These are phyloP conservation scores for Flaveria robusta DNA, from an alignment of 129 eudicot genomes.

Conservation along the genomic window DNA sequence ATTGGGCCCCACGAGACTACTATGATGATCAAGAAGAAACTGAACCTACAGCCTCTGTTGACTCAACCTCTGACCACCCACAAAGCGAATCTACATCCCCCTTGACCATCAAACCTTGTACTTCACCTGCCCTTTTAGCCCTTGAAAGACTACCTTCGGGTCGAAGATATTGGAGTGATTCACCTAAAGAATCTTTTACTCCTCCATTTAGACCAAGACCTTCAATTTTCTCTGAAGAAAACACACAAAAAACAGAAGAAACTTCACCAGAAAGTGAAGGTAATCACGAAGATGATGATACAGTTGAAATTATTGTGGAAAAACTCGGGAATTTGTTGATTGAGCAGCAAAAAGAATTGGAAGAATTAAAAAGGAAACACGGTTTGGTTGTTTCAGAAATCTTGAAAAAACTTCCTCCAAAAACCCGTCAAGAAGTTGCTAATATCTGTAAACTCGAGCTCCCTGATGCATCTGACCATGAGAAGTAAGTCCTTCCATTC, in stretches of 20 bases:
- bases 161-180: conserved; percentile 73
- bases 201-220: conserved; percentile 62
- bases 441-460: conserved; percentile 48
- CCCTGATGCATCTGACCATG: conserved; percentile 27
- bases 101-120: conserved; percentile 30
- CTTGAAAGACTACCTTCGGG: conserved; percentile 82
- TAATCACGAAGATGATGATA: conserved; percentile 34
- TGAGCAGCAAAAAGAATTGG: conserved; percentile 75
- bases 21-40: conserved; percentile 36
- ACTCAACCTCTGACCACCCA: conserved; percentile 37
- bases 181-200: conserved; percentile 65
- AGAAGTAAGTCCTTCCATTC: conserved; percentile 43
- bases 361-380: conserved; percentile 72
- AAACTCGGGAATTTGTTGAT: conserved; percentile 55
- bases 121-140: conserved; percentile 37
- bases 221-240: conserved; percentile 47
- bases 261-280: conserved; percentile 33
- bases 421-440: conserved; percentile 50
- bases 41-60: conserved; percentile 40
- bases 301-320: conserved; percentile 41
- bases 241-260: conserved; percentile 38
- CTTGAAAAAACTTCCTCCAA: conserved; percentile 55
- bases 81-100: conserved; percentile 49
- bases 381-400: conserved; percentile 47
- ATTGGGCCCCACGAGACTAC: conserved; percentile 70